These are phyloP conservation scores for Dictyostelium citrinum DNA, from an alignment of 78 protist species.

Conservation along the genomic window DNA sequence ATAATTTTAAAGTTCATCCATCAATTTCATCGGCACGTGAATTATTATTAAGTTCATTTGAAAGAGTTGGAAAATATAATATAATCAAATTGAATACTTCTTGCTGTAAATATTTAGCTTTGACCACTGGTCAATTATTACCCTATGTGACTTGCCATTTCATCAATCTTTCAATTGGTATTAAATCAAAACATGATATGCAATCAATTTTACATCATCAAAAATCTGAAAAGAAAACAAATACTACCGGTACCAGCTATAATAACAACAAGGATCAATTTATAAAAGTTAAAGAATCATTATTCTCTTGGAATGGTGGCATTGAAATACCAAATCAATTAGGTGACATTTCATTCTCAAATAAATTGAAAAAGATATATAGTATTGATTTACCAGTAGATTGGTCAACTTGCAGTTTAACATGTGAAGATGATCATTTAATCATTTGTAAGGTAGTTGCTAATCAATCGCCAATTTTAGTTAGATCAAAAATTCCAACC, in stretches of 20 bases:
- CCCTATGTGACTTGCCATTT: slow-evolving; percentile 53
- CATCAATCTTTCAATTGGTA: slow-evolving; percentile 41
- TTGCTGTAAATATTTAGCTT: slow-evolving; percentile 11
- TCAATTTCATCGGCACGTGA: slow-evolving; percentile 21
- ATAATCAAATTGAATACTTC: slow-evolving; percentile 28
- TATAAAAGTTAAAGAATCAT: background rate
- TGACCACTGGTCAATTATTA: slow-evolving; percentile 33
- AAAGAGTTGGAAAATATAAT: slow-evolving; percentile 42
- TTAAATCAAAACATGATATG: slow-evolving; percentile 65
- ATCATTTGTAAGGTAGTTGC: background rate
- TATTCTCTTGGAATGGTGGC: slow-evolving; percentile 63
- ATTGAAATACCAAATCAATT: slow-evolving; percentile 24
- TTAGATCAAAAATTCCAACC: slow-evolving; percentile 13
- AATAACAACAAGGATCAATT: background rate
- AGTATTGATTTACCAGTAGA: slow-evolving; percentile 4
- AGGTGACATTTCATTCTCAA: background rate
- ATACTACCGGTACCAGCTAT: too few species aligned
- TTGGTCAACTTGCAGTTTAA: slow-evolving; percentile 29
- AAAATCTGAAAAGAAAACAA: background rate
- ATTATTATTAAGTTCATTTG: background rate
- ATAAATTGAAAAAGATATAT: slow-evolving; percentile 7
- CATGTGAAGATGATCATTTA: slow-evolving; percentile 16
- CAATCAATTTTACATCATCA: slow-evolving; percentile 42
- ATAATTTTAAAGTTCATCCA: background rate
- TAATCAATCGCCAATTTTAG: slow-evolving; percentile 8